Base-by-base conservation (phyloP, 2,329 filamentous ascomycete species). In the Teratosphaeria destructans region DNA sequence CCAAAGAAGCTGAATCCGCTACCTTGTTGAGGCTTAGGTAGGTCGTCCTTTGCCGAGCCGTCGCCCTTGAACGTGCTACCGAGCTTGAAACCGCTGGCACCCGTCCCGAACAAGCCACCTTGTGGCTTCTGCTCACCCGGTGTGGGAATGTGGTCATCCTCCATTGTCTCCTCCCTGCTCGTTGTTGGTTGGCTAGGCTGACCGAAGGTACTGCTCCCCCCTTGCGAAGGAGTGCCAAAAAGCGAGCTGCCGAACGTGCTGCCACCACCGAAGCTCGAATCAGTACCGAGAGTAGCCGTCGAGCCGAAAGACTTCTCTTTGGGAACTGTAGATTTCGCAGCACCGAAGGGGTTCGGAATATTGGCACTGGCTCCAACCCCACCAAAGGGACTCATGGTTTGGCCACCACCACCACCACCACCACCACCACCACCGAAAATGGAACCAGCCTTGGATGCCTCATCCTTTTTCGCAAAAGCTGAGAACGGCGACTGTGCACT, bases 81-180 rank as follows among this genome's bases (percentile, higher is more conserved):
- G 16, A 90, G 76, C 65, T 87, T 86, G 74, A 90, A 90, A 0
- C 82, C 80, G 49, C 71, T 71, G 39, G 37, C 29, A 26, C 72
- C 74, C 6, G 75, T 60, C 35, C 70, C 70, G 29, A 65, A 63
- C 11, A 66, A 60, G 10, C 66, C 67, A 37, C 57, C 60, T 16
- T 49, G 43, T 54, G 55, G 52, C 57, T 57, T 62, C 35, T 61
- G 55, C 52, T 62, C 59, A 27, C n/a, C 60, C 8, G 60, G 53
- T 34, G 53, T 60, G 2, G 61, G 58, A 8, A 49, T 53, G 39
- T 37, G 26, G 10, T 59, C 60, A n/a, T 60, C 57, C 27, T 58
- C 61, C 65, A 66, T 68, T 4, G 64, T 65, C 26, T 67, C 67
- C 54, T 72, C 58, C 49, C 64, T 64, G n/a, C 67, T 63, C 8